Evolutionary conservation across 1,139 yeast species (phyloP).

Genomic region (Sugiyamaella sp.): DNA sequence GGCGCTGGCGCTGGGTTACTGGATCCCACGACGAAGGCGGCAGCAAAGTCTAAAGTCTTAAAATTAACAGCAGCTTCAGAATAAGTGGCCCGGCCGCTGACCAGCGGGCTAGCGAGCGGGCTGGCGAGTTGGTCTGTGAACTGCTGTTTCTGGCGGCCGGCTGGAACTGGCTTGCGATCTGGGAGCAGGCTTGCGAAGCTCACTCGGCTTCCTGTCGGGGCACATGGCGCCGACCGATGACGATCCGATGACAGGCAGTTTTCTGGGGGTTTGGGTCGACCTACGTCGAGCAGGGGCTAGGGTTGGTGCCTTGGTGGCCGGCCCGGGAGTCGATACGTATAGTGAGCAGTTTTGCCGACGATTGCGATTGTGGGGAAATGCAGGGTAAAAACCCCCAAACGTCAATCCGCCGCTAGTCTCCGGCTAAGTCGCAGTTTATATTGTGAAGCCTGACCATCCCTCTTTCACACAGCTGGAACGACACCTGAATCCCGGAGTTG

Average conservation of each 20-base stretch:
- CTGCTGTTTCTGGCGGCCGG: too few relatives aligned
- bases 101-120: too few relatives aligned
- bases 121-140: too few relatives aligned
- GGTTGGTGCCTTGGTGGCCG: not conserved
- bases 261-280: too few relatives aligned
- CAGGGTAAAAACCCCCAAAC: conserved; percentile 11
- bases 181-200: not conserved
- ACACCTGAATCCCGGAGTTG: not conserved
- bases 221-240: conserved; percentile 1
- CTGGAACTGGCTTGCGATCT: too few relatives aligned
- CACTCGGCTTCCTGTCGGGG: not conserved
- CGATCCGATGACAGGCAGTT: not conserved
- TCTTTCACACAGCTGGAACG: conserved; percentile 2
- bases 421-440: not conserved
- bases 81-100: too few relatives aligned
- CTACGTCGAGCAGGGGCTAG: too few relatives aligned
- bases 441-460: conserved; percentile 7
- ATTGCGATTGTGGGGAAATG: conserved; percentile 18
- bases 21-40: too few relatives aligned
- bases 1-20: too few relatives aligned
- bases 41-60: too few relatives aligned
- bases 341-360: conserved; percentile 2
- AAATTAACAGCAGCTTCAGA: too few relatives aligned
- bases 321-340: not conserved
- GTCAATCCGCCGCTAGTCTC: not conserved